Evolutionary conservation across 169 alveolate genomes (phyloP), one percentile per base, ranked within the genome.

Genomic region (Plasmodium coatneyi): DNA sequence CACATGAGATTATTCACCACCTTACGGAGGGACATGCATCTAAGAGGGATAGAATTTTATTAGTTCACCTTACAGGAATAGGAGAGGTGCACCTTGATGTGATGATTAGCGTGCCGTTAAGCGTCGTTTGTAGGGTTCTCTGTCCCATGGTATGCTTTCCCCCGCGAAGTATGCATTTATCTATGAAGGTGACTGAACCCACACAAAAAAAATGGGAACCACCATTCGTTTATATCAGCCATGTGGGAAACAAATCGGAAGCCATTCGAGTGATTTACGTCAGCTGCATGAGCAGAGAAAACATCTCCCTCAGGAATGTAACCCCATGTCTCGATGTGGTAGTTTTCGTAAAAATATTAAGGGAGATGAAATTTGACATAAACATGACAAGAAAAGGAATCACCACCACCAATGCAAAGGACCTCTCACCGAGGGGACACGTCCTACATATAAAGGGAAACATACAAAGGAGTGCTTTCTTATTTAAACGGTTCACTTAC

Each of bases 281-380:
- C 0, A 43, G 79, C 54, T 71, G 83, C 34, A 71, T 83, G 82
- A 43, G 83, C 56, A 28, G 54, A 28, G 54, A 70, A 12, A 83
- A 46, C 36, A 60, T 71, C 10, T 22, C 7, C 5, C 12, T 83
- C 43, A 43, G 22, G 79, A 83, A 83, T 71, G 41, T 83, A 39
- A 83, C 49, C 12, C n/a, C 79, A 32, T 83, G 92, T 22, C 56
- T 71, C 5, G 92, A 83, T 16, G 92, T 83, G 25, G 30, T 70
- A 12, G 71, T 83, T 0, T 83, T 83, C 12, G 76, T 83, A 4
- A 83, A 83, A 41, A 83, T 83, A 25, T 71, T 83, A 43, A 83
- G 28, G 12, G 83, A 71, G 12, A 5, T 83, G 6, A 19, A 49
- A 9, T 83, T 83, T 83, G 36, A 22, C 3, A 83, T 83, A 4